A percentile compares a stretch with the other conserved stretches of the same genome.
Evolutionary conservation across 345 rosid genomes (phyloP).

Genomic region (Citrus australasica): DNA sequence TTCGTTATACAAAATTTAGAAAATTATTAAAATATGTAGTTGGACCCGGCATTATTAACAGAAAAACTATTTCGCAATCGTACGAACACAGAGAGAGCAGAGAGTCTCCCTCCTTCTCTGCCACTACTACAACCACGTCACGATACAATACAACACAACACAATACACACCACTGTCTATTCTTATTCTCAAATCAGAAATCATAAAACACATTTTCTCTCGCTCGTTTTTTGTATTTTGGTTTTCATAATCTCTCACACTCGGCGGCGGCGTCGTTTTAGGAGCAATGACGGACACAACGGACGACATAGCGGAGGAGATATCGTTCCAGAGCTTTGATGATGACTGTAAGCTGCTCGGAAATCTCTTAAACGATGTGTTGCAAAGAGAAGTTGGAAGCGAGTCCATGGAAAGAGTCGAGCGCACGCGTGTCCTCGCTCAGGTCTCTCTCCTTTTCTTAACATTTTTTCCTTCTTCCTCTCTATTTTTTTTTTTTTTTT

Average conservation of each 20-base stretch:
- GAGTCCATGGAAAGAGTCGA: conserved; percentile 72
- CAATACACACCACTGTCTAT: neutral
- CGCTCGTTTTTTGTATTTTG: neutral
- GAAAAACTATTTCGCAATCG: neutral
- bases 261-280: neutral
- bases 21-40: neutral
- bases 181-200: neutral
- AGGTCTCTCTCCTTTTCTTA: conserved; percentile 31
- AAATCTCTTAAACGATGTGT: conserved; percentile 75
- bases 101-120: conserved; percentile 12
- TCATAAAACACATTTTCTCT: neutral
- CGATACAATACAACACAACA: neutral
- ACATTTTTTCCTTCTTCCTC: neutral
- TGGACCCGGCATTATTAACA: neutral
- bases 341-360: conserved; percentile 92
- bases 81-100: neutral
- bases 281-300: conserved; percentile 85
- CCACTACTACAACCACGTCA: neutral
- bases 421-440: conserved; percentile 73
- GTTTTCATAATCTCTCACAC: neutral
- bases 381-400: conserved; percentile 72
- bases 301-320: conserved; percentile 91
- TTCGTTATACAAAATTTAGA: neutral
- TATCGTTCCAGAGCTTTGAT: conserved; percentile 89
- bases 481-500: neutral